Percentiles rank a stretch among this genome's conserved stretches.
Conservation (phyloP, 192 early-diverging fungal genomes). For the Backusella macrospora region DNA sequence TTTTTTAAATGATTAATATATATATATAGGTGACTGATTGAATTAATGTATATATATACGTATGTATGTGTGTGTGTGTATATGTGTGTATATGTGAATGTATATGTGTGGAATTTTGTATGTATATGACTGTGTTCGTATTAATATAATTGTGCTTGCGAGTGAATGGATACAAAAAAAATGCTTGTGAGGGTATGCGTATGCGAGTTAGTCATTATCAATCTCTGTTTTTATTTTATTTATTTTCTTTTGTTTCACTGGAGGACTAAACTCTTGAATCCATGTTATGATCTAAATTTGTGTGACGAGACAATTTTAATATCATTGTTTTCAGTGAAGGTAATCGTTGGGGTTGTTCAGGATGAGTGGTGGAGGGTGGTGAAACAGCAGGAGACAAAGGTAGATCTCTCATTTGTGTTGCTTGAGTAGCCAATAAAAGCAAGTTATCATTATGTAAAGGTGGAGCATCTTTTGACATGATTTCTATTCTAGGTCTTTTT, state of each 20-base stretch:
- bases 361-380: not conserved
- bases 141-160: not conserved
- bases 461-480: not conserved
- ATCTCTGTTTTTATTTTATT: not conserved
- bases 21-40: not conserved
- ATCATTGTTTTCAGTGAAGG: conserved; percentile 15
- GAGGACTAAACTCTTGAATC: not conserved
- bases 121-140: not conserved
- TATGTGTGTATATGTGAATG: not conserved
- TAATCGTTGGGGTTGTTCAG: not conserved
- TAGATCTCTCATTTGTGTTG: conserved; percentile 24
- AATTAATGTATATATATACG: not conserved
- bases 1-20: not conserved
- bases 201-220: not conserved
- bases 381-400: conserved; percentile 12
- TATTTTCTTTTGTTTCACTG: too few species aligned
- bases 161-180: not conserved
- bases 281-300: not conserved
- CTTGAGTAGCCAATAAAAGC: conserved; percentile 23
- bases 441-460: conserved; percentile 8
- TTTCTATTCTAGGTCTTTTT: conserved; percentile 2
- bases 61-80: not conserved
- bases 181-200: not conserved
- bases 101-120: not conserved
- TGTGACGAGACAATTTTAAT: not conserved